Evolutionary conservation across 73 alveolate species (phyloP).

Genomic region (Tetrahymena thermophila): DNA sequence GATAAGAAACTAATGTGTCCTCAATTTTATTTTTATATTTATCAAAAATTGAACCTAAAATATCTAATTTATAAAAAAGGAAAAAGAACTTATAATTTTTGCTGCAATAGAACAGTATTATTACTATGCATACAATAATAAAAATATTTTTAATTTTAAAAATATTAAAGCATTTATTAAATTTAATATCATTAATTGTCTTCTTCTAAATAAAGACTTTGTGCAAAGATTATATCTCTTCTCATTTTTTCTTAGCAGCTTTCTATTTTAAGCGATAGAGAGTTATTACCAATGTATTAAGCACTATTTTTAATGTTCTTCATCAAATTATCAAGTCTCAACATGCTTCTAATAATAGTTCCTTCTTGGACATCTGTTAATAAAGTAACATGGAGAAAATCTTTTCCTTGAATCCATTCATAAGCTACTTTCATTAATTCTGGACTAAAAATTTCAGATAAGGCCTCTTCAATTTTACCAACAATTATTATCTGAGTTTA

Average conservation of each 20-base stretch:
- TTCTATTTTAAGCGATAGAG: conserved; percentile 47
- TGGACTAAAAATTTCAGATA: conserved; percentile 38
- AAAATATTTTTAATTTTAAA: no score
- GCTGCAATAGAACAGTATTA: no score
- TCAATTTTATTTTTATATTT: no score
- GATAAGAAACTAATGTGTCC: no score
- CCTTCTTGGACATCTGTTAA: conserved; percentile 58
- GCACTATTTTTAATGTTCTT: conserved; percentile 50
- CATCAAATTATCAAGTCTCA: conserved; percentile 42
- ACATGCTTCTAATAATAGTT: conserved; percentile 53
- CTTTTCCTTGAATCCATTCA: conserved; percentile 63
- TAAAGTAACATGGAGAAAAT: conserved; percentile 50
- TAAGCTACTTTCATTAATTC: conserved; percentile 50
- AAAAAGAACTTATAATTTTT: no score
- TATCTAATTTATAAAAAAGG: no score
- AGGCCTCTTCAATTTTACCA: background rate
- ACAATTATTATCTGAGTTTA: background rate
- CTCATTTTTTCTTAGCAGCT: conserved; percentile 48
- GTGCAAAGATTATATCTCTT: conserved; percentile 71
- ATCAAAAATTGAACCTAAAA: no score
- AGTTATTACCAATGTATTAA: conserved; percentile 49
- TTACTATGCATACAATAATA: no score
- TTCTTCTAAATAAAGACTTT: conserved; percentile 57
- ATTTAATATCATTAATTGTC: background rate
- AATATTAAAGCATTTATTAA: no score